These are phyloP conservation scores for Prinsepia uniflora DNA, from an alignment of 306 rosid species.

Conservation along the genomic window DNA sequence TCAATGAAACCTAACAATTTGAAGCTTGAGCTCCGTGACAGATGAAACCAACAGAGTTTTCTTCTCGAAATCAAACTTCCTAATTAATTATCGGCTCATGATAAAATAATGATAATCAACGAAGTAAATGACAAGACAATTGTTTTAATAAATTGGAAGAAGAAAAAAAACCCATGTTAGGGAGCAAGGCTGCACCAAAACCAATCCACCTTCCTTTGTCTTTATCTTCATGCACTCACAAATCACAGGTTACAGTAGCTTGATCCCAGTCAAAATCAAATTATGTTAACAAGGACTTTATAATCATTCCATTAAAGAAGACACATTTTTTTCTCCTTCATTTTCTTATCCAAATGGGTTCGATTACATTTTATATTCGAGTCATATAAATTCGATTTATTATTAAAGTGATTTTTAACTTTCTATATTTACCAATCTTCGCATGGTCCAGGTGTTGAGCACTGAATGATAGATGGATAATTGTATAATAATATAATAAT, in stretches of 20 bases:
- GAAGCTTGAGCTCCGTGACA: conserved; percentile 21
- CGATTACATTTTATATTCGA: no score
- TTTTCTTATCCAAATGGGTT: no score
- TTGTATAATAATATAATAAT: background rate
- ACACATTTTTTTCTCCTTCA: no score
- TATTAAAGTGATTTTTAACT: no score
- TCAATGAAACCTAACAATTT: conserved; percentile 20
- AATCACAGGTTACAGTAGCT: conserved; percentile 18
- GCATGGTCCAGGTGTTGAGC: background rate
- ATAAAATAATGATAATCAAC: conserved; percentile 11
- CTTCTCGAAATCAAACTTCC: conserved; percentile 34
- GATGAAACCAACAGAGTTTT: conserved; percentile 34
- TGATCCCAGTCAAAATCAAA: conserved; percentile 6
- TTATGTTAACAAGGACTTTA: conserved; percentile 11
- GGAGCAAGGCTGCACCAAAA: conserved; percentile 43
- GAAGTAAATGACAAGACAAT: conserved; percentile 19
- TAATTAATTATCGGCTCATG: conserved; percentile 12
- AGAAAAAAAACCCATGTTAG: conserved; percentile 52
- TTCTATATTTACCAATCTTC: no score
- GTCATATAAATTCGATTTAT: no score
- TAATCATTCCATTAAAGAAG: no score
- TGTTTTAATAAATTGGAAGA: conserved; percentile 23
- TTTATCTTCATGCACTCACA: conserved; percentile 21
- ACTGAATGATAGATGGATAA: background rate
- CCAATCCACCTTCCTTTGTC: conserved; percentile 45